Percentiles rank a stretch among this genome's conserved stretches.
Conservation (phyloP, 1,284 basidiomycete genomes). For the Cryptococcus sp. region DNA sequence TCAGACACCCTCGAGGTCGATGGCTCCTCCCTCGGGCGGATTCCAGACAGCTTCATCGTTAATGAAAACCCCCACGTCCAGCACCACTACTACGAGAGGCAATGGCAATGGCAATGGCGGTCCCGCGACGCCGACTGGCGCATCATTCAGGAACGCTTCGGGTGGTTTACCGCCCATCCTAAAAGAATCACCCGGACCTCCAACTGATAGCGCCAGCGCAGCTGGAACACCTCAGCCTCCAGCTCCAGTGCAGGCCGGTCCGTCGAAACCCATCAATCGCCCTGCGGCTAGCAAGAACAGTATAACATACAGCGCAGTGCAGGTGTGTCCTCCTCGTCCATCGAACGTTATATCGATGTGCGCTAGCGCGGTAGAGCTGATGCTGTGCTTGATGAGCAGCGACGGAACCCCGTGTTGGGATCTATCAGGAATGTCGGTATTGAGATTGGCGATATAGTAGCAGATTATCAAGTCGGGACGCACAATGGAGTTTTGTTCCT, state of each 20-base stretch:
- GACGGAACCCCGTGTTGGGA: slow-evolving; percentile 84
- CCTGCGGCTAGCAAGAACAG: slow-evolving; percentile 53
- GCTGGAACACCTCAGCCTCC: neutral
- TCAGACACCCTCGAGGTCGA: neutral
- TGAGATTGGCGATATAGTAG: slow-evolving; percentile 91
- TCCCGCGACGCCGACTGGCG: slow-evolving; percentile 10
- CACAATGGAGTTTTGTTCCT: slow-evolving; percentile 91
- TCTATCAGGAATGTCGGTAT: slow-evolving; percentile 84
- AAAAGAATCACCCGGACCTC: slow-evolving; percentile 1
- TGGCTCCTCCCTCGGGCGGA: slow-evolving; percentile 19
- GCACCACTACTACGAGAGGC: neutral
- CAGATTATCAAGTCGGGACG: slow-evolving; percentile 94
- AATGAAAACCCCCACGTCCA: slow-evolving; percentile 11
- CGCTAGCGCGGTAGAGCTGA: neutral
- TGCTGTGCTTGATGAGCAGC: slow-evolving; percentile 55
- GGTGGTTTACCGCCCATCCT: slow-evolving; percentile 20
- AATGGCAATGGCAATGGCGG: neutral
- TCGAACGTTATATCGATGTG: neutral
- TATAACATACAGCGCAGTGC: slow-evolving; percentile 69
- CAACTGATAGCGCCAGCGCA: slow-evolving; percentile 5
- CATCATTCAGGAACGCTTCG: slow-evolving; percentile 26
- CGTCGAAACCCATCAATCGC: slow-evolving; percentile 23
- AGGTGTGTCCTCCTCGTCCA: slow-evolving; percentile 54
- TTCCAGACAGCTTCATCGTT: slow-evolving; percentile 30
- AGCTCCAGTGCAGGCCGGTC: slow-evolving; percentile 8